These are phyloP conservation scores for Phytophthora rubi DNA, from an alignment of 352 stramenopile genomes.

Conservation along the genomic window DNA sequence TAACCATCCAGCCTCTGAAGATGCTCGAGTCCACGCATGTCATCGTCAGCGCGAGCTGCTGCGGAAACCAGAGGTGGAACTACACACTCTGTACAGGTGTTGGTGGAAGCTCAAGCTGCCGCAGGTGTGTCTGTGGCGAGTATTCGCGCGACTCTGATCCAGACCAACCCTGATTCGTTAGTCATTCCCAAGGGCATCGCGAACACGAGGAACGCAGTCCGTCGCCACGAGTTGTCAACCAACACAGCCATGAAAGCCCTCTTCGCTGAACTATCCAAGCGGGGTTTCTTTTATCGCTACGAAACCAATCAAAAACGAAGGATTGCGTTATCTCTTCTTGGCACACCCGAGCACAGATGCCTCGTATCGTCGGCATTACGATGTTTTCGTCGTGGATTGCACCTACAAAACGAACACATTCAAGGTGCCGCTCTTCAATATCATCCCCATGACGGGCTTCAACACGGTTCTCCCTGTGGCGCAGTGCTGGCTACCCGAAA, in stretches of 20 bases:
- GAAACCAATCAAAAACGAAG: constrained; percentile 6
- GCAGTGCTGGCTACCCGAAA: neutral
- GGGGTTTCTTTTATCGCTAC: constrained; percentile 14
- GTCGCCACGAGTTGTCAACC: constrained; percentile 5
- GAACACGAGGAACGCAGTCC: constrained; percentile 13
- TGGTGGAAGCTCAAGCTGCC: constrained; percentile 17
- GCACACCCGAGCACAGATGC: neutral
- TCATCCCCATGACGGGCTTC: constrained; percentile 15
- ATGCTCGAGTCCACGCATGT: constrained; percentile 15
- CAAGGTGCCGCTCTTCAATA: constrained; percentile 16
- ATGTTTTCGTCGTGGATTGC: constrained; percentile 22
- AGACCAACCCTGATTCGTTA: constrained; percentile 4
- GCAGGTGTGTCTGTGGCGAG: constrained; percentile 16
- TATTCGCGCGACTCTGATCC: constrained; percentile 9
- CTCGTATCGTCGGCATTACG: constrained; percentile 9
- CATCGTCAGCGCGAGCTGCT: neutral
- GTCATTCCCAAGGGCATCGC: constrained; percentile 21
- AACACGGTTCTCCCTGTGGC: constrained; percentile 10
- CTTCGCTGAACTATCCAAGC: neutral
- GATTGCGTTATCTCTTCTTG: constrained; percentile 15
- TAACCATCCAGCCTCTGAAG: constrained; percentile 16
- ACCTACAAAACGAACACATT: constrained; percentile 28
- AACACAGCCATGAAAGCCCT: constrained; percentile 12
- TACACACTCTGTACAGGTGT: neutral
- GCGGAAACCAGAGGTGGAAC: neutral